Evolutionary conservation across 2,329 filamentous ascomycete species (phyloP).

Genomic region (Epichloe typhina): DNA sequence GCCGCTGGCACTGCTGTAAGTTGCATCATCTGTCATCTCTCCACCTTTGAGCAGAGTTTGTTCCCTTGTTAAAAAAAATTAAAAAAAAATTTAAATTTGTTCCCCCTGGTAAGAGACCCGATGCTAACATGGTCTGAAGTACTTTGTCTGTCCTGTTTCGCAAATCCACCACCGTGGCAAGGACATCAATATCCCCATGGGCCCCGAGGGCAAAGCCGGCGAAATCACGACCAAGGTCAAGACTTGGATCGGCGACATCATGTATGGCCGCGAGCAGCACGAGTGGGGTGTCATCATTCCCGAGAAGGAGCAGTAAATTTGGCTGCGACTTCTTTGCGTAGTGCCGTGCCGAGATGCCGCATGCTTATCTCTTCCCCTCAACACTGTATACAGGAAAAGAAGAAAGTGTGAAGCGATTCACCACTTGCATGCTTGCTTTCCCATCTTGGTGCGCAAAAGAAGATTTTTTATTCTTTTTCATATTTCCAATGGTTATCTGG

Average conservation of each 20-base stretch:
- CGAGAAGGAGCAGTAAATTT: conserved; percentile 36
- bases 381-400: not conserved
- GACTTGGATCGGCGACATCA: conserved; percentile 56
- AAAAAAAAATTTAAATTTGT: not conserved
- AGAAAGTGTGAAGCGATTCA: conserved; percentile 3
- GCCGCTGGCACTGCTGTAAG: conserved; percentile 74
- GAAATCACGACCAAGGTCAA: conserved; percentile 50
- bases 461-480: not conserved
- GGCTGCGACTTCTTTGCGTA: no score
- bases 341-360: no score
- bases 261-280: conserved; percentile 58
- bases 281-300: conserved; percentile 56
- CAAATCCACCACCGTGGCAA: conserved; percentile 53
- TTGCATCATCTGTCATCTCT: conserved; percentile 12
- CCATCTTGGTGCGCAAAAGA: not conserved
- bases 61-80: conserved; percentile 8
- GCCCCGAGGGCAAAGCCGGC: conserved; percentile 33
- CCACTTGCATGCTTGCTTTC: not conserved
- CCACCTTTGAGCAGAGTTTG: not conserved
- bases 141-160: conserved; percentile 57
- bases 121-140: conserved; percentile 27
- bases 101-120: not conserved
- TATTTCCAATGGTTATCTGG: not conserved
- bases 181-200: conserved; percentile 50
- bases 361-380: no score